phyloP scores from a whole-genome alignment of 768 basidiomycete species.

The Tephrocybe rancida region DNA sequence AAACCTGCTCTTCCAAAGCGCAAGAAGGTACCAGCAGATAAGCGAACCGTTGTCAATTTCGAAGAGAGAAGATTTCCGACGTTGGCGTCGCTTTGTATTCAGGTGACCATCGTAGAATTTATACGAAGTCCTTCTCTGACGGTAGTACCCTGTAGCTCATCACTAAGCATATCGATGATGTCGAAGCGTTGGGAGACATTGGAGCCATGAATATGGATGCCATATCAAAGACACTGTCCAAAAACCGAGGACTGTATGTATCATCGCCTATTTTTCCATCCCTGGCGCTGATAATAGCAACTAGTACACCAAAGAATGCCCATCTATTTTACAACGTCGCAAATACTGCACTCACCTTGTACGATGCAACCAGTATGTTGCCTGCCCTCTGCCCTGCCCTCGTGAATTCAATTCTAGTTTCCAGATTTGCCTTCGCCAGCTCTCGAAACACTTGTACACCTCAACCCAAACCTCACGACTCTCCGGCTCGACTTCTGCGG shows the following conservation, averaged over 20 bases:
- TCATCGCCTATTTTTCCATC: conserved; percentile 7
- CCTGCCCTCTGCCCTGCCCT: not conserved
- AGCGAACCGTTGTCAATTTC: conserved; percentile 65
- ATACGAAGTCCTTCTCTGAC: not conserved
- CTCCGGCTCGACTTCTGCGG: conserved; percentile 90
- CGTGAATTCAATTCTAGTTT: not conserved
- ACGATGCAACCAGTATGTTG: conserved; percentile 86
- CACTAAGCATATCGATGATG: conserved; percentile 83
- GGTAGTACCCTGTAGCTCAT: conserved; percentile 56
- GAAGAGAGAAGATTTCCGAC: conserved; percentile 72
- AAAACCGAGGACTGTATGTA: conserved; percentile 82
- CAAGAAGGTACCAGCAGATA: conserved; percentile 65
- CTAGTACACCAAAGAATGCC: conserved; percentile 77
- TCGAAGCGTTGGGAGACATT: conserved; percentile 88
- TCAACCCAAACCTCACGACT: conserved; percentile 82
- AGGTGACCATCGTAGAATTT: conserved; percentile 40
- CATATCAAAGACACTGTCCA: conserved; percentile 81
- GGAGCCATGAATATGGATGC: conserved; percentile 83
- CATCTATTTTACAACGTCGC: conserved; percentile 80
- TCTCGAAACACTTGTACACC: conserved; percentile 67
- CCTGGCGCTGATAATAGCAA: not conserved
- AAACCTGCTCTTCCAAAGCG: conserved; percentile 65
- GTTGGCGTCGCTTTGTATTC: conserved; percentile 80
- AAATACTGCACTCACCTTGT: conserved; percentile 71
- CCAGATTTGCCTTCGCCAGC: conserved; percentile 72